Evolutionary conservation across 1,284 basidiomycete species (phyloP).

Genomic region (Coniophora puteana): DNA sequence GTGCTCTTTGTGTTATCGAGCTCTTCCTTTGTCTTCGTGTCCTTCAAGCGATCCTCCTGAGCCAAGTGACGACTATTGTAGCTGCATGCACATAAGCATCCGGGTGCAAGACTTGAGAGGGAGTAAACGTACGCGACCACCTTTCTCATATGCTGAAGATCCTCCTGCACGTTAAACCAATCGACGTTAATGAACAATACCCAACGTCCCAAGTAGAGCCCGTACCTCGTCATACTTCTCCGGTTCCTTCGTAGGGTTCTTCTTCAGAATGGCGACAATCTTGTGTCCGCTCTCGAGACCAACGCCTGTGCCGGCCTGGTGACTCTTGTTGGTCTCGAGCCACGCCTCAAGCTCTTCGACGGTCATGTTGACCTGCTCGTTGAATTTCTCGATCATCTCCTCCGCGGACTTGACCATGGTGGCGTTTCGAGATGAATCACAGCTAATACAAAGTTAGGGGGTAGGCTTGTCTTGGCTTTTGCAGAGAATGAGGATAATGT

Average conservation of each 20-base stretch:
- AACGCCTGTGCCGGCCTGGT: constrained; percentile 31
- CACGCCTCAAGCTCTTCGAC: constrained; percentile 31
- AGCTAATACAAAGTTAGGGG: too few relatives aligned
- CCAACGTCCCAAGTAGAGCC: background rate
- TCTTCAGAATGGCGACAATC: constrained; percentile 32
- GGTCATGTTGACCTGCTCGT: constrained; percentile 32
- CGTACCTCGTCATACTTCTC: constrained; percentile 29
- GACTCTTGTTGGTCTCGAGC: constrained; percentile 30
- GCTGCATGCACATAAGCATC: constrained; percentile 11
- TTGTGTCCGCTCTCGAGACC: constrained; percentile 32
- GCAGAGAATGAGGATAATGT: too few relatives aligned
- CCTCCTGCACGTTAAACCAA: constrained; percentile 20
- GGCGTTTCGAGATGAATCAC: too few relatives aligned
- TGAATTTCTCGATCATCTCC: constrained; percentile 24
- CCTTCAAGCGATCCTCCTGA: constrained; percentile 32
- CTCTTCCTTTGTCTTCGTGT: constrained; percentile 31
- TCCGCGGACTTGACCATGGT: constrained; percentile 24
- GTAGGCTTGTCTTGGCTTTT: too few relatives aligned
- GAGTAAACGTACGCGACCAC: constrained; percentile 27
- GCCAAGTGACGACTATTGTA: constrained; percentile 31
- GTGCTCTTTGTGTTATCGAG: constrained; percentile 34
- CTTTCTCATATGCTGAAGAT: constrained; percentile 34
- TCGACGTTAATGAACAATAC: background rate
- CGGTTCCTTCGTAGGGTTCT: constrained; percentile 30
- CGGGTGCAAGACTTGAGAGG: background rate